phyloP scores from a whole-genome alignment of 1,139 yeast genomes.

The Pneumocystis murina region DNA sequence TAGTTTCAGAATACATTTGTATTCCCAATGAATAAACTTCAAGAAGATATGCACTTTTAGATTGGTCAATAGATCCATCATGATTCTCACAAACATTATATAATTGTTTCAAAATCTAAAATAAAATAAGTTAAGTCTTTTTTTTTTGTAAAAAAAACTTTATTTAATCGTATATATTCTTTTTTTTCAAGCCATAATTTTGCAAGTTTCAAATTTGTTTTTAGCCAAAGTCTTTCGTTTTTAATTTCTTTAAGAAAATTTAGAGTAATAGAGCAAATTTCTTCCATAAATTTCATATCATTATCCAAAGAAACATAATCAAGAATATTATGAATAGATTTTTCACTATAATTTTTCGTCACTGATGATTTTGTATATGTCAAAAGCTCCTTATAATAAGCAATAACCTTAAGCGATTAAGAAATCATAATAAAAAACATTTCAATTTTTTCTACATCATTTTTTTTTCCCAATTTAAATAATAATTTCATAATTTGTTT shows the following conservation, averaged over 20 bases:
- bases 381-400: slow-evolving; percentile 23
- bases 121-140: background rate
- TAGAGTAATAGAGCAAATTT: slow-evolving; percentile 21
- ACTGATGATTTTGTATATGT: slow-evolving; percentile 20
- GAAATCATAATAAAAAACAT: background rate
- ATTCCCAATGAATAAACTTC: slow-evolving; percentile 58
- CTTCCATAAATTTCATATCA: slow-evolving; percentile 20
- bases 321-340: slow-evolving; percentile 43
- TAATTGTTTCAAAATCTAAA: slow-evolving; percentile 28
- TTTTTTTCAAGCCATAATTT: slow-evolving; percentile 30
- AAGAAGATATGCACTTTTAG: slow-evolving; percentile 28
- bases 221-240: slow-evolving; percentile 43
- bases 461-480: slow-evolving; percentile 25
- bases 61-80: slow-evolving; percentile 17
- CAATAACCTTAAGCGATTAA: slow-evolving; percentile 22
- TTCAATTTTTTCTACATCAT: slow-evolving; percentile 7
- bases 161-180: slow-evolving; percentile 23
- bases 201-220: slow-evolving; percentile 39
- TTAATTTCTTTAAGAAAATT: slow-evolving; percentile 20
- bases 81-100: slow-evolving; percentile 26
- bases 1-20: slow-evolving; percentile 31
- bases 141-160: slow-evolving; percentile 24
- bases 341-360: slow-evolving; percentile 40
- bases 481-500: slow-evolving; percentile 53
- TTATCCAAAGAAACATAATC: slow-evolving; percentile 28